These are phyloP conservation scores for Podosphaera fusca DNA, from an alignment of 2,329 filamentous ascomycete species.

Conservation along the genomic window DNA sequence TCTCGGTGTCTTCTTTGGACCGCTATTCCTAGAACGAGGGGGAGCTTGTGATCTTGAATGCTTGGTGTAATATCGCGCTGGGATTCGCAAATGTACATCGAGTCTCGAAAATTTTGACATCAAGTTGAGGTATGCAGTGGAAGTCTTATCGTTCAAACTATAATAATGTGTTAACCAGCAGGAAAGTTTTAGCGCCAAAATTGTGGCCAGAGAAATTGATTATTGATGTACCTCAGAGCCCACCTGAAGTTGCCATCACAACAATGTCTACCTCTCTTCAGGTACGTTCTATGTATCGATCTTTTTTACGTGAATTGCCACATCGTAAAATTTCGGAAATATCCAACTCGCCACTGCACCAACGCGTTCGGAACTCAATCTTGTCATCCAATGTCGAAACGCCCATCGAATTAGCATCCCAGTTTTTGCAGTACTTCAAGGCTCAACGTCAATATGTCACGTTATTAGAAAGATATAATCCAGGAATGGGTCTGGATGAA, in stretches of 20 bases:
- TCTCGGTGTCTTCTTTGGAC: neutral
- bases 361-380: constrained; percentile 43
- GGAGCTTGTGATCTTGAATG: neutral
- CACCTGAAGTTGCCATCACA: no score
- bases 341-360: constrained; percentile 44
- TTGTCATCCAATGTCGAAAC: constrained; percentile 15
- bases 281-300: constrained; percentile 63
- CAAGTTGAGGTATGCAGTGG: no score
- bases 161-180: no score
- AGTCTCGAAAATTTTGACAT: no score
- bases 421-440: constrained; percentile 57
- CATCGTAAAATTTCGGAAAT: constrained; percentile 29
- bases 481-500: constrained; percentile 67
- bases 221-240: no score
- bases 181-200: no score
- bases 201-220: no score
- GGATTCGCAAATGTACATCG: no score
- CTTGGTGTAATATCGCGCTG: no score
- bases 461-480: constrained; percentile 79
- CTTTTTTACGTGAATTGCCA: constrained; percentile 72
- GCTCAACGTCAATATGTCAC: constrained; percentile 69
- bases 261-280: constrained; percentile 9
- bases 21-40: neutral
- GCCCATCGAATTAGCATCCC: constrained; percentile 35
- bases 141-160: no score